These are phyloP conservation scores for Gentiana macrophylla DNA, from an alignment of 257 asterid species.

Conservation along the genomic window DNA sequence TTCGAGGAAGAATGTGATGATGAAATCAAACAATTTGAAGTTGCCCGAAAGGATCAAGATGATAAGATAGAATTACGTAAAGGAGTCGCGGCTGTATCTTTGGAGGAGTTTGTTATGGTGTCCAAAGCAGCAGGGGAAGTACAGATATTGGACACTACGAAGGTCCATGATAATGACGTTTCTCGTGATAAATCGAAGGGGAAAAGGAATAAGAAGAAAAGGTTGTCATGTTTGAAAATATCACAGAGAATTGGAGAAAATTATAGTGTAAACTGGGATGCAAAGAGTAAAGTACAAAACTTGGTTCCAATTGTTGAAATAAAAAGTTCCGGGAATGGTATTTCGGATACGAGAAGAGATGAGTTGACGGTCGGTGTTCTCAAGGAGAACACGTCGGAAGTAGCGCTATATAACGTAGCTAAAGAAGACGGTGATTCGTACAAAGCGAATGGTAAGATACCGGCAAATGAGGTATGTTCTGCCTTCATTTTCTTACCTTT, in stretches of 20 bases:
- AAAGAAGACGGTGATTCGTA: too few species aligned
- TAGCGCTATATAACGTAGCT: too few species aligned
- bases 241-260: too few species aligned
- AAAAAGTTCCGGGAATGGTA: too few species aligned
- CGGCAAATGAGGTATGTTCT: too few species aligned
- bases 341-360: too few species aligned
- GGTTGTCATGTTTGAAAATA: background rate
- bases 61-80: slow-evolving; percentile 9
- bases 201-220: slow-evolving; percentile 11
- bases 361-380: too few species aligned
- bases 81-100: background rate
- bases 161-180: slow-evolving; percentile 6
- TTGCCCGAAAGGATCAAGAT: background rate
- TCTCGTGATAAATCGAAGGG: slow-evolving; percentile 9
- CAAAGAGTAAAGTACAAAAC: slow-evolving; percentile 3
- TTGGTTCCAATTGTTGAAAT: background rate
- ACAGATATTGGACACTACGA: background rate
- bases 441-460: too few species aligned
- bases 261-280: too few species aligned
- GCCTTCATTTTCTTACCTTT: too few species aligned
- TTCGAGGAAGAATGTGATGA: background rate
- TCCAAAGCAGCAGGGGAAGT: slow-evolving; percentile 1
- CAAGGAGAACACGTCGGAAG: too few species aligned
- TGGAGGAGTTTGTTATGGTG: slow-evolving; percentile 10
- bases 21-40: background rate